phyloP scores from a whole-genome alignment of 1,284 basidiomycete species.

The Meripilus lineatus region DNA sequence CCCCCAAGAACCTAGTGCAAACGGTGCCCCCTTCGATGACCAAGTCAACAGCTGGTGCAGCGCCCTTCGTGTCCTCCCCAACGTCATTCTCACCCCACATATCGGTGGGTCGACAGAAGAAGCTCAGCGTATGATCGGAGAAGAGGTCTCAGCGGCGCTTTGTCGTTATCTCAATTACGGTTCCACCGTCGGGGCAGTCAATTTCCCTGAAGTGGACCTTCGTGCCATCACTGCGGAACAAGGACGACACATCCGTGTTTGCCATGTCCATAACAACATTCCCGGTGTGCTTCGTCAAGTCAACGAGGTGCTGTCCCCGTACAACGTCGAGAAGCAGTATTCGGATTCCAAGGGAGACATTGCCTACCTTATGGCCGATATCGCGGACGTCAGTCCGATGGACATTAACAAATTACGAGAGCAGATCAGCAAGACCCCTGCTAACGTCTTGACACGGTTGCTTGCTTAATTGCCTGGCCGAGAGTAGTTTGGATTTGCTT shows the following conservation, averaged over 20 bases:
- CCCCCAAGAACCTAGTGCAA: conserved; percentile 88
- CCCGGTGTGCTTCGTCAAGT: conserved; percentile 95
- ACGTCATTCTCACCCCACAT: conserved; percentile 95
- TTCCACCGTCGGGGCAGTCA: conserved; percentile 88
- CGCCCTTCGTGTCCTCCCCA: conserved; percentile 69
- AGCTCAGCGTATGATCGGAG: conserved; percentile 96
- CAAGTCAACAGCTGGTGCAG: conserved; percentile 80
- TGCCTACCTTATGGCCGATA: conserved; percentile 95
- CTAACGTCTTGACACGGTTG: conserved; percentile 87
- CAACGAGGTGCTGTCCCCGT: conserved; percentile 89
- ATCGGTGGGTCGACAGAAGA: conserved; percentile 99
- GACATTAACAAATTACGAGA: conserved; percentile 85
- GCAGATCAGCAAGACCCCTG: conserved; percentile 75
- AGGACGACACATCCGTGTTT: conserved; percentile 80
- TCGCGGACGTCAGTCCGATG: conserved; percentile 81
- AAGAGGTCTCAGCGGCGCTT: conserved; percentile 87
- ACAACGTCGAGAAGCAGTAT: conserved; percentile 99
- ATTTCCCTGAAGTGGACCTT: conserved; percentile 98
- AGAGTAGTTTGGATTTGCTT: no score
- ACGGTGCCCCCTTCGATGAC: conserved; percentile 86
- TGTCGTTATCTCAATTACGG: conserved; percentile 92
- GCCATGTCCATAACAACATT: conserved; percentile 96
- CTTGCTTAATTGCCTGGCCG: no score
- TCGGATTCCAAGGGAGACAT: conserved; percentile 95
- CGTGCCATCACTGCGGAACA: conserved; percentile 88